Percentiles rank a stretch among this genome's conserved stretches.
Evolutionary conservation across 2,329 filamentous ascomycete species (phyloP).

Genomic region (Emmonsiellopsis sp.): DNA sequence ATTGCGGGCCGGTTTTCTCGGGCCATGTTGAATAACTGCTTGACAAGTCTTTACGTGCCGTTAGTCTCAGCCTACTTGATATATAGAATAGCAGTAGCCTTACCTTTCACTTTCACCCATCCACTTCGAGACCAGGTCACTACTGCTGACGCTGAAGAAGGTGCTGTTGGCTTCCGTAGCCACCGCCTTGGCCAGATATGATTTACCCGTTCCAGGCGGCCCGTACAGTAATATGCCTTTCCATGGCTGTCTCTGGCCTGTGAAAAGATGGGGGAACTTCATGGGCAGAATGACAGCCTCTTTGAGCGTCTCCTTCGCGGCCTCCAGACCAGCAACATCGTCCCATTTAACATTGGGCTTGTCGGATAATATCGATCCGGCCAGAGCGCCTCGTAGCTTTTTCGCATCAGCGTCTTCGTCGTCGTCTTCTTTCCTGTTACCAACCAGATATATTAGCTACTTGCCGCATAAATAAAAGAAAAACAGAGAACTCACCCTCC

Average conservation of each 20-base stretch:
- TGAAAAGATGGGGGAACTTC: conserved; percentile 94
- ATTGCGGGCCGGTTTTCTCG: conserved; percentile 97
- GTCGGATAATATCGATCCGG: conserved; percentile 87
- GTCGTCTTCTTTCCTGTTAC: conserved; percentile 45
- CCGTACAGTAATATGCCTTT: conserved; percentile 96
- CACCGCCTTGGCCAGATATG: conserved; percentile 92
- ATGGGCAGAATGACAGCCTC: conserved; percentile 97
- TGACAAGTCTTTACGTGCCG: conserved; percentile 60
- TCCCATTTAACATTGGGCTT: conserved; percentile 97
- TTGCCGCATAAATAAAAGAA: neutral
- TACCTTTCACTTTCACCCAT: conserved; percentile 99
- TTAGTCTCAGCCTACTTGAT: neutral
- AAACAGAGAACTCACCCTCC: conserved; percentile 34
- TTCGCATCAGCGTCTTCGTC: conserved; percentile 84
- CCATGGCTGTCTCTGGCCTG: conserved; percentile 94
- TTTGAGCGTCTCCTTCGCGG: conserved; percentile 92
- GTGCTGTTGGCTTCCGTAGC: conserved; percentile 98
- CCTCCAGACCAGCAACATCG: conserved; percentile 89
- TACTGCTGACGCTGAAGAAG: conserved; percentile 97
- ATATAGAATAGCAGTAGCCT: neutral
- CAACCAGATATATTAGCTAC: conserved; percentile 5
- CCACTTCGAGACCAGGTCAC: conserved; percentile 97
- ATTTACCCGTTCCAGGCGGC: conserved; percentile 94
- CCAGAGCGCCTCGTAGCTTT: conserved; percentile 84
- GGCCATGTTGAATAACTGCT: conserved; percentile 94